These are phyloP conservation scores for Leccinum huronense DNA, from an alignment of 1,284 basidiomycete species.

Conservation along the genomic window DNA sequence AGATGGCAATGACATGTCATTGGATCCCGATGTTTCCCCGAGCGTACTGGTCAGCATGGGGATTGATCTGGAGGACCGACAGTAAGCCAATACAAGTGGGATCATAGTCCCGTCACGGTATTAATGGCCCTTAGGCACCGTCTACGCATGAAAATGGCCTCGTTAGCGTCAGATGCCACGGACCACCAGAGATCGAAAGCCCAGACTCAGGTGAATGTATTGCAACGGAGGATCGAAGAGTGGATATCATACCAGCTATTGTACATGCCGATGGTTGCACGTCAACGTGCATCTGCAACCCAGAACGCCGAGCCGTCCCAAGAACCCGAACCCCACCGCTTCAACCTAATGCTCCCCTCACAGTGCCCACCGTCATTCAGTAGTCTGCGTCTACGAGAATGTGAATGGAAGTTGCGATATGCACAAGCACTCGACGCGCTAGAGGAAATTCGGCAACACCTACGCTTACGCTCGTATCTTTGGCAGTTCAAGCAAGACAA, in stretches of 20 bases:
- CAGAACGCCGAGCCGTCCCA: neutral
- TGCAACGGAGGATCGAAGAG: neutral
- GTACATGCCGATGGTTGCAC: neutral
- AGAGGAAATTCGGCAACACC: neutral
- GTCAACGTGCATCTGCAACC: neutral
- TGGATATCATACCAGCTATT: neutral
- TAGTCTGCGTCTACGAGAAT: neutral
- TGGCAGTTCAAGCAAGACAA: neutral
- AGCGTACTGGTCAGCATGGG: neutral
- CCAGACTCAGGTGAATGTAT: neutral
- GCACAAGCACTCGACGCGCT: neutral
- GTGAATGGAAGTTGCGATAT: neutral
- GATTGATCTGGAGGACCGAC: neutral
- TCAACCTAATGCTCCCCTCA: neutral
- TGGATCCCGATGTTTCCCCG: neutral
- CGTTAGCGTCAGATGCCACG: neutral
- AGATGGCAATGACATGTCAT: neutral
- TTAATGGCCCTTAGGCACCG: neutral
- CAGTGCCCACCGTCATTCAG: neutral
- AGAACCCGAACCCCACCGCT: neutral
- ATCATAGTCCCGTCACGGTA: neutral
- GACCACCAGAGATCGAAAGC: neutral
- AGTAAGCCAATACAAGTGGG: neutral
- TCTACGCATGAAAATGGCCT: neutral
- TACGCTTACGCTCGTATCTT: neutral